Evolutionary conservation across 139 green algal species (phyloP).

Genomic region (Chlorella sp.): DNA sequence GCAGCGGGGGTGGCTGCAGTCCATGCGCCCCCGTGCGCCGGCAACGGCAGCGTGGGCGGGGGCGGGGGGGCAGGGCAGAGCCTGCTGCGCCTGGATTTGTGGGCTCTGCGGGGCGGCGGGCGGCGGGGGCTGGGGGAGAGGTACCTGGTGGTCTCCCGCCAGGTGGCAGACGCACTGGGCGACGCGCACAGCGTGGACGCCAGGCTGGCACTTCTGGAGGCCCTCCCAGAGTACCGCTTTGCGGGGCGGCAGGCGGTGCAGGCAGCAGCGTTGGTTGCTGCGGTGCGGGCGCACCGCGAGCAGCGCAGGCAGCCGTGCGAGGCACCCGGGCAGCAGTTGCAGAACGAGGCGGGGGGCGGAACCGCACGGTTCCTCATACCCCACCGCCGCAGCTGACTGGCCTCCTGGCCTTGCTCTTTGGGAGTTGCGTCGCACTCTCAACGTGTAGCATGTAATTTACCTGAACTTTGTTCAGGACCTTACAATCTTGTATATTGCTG

Average conservation of each 20-base stretch:
- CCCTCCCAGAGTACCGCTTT: not conserved
- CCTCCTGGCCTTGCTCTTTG: not conserved
- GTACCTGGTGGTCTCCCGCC: not conserved
- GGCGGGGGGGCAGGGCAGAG: constrained; percentile 35
- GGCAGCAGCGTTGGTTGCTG: not conserved
- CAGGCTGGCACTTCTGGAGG: constrained; percentile 6
- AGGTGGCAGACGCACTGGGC: not conserved
- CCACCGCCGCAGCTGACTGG: not conserved
- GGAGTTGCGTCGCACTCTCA: not conserved
- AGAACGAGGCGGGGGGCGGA: not conserved
- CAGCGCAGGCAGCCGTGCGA: not conserved
- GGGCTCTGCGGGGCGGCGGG: not conserved
- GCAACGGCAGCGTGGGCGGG: not conserved
- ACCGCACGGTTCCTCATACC: not conserved
- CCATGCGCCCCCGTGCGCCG: constrained; percentile 38
- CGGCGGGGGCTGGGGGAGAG: not conserved
- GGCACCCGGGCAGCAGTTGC: not conserved
- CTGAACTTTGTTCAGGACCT: no score
- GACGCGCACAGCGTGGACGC: not conserved
- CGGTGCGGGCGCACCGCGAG: not conserved
- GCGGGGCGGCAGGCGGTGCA: not conserved
- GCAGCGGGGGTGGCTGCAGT: constrained; percentile 66
- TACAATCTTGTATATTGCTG: no score
- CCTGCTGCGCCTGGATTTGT: constrained; percentile 67
- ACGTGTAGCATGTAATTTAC: not conserved